A percentile compares a stretch with the other conserved stretches of the same genome.
Conservation (phyloP, 345 rosid genomes). For the Viola odorata region DNA sequence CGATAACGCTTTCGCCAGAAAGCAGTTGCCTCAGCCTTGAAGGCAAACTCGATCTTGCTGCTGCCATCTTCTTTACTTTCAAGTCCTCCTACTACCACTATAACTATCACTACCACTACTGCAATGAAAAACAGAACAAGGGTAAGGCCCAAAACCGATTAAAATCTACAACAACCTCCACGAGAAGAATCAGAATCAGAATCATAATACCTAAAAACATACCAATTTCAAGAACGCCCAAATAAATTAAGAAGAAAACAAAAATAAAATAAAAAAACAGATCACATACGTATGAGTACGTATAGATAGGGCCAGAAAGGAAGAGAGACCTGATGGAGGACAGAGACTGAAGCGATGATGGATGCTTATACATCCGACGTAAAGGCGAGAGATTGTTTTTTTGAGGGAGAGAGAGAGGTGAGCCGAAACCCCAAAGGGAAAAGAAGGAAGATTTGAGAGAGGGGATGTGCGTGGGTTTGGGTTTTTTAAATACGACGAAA, state of each 20-base stretch:
- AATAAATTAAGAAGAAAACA: not conserved
- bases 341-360: conserved; percentile 19
- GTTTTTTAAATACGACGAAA: not conserved
- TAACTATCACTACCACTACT: conserved; percentile 1
- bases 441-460: conserved; percentile 3
- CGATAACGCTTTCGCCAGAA: conserved; percentile 71
- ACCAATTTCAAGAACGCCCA: not conserved
- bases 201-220: conserved; percentile 13
- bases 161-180: not conserved
- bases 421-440: conserved; percentile 39
- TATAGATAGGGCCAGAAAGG: not conserved
- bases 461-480: conserved; percentile 9
- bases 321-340: conserved; percentile 23
- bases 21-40: conserved; percentile 84
- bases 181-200: not conserved
- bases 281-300: conserved; percentile 20
- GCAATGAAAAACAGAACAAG: not conserved
- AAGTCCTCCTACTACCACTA: conserved; percentile 21
- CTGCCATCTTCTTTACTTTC: conserved; percentile 56
- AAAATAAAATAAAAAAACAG: conserved; percentile 7
- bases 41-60: conserved; percentile 82
- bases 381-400: conserved; percentile 12
- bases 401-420: conserved; percentile 12
- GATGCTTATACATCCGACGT: conserved; percentile 34
- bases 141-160: not conserved